A percentile compares a stretch with the other conserved stretches of the same genome.
Conservation (phyloP, 1,284 basidiomycete genomes). For the Trichosporon coremiiforme region DNA sequence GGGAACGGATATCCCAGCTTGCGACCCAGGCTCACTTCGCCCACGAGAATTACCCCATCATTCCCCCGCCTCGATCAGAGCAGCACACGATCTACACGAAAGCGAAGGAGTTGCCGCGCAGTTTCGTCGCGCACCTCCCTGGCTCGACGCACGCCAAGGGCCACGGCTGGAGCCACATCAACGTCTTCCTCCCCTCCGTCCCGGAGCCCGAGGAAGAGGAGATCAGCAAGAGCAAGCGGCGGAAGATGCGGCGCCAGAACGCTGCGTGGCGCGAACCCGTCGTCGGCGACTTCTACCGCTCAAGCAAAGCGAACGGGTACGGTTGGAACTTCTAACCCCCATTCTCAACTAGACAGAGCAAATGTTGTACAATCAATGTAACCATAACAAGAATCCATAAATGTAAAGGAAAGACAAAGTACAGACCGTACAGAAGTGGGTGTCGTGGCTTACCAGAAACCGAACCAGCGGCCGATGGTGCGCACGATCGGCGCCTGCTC, state of each 20-base stretch:
- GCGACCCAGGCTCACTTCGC: constrained; percentile 22
- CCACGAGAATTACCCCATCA: not conserved
- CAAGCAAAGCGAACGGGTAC: constrained; percentile 10
- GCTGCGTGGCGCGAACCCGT: not conserved
- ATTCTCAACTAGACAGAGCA: too few species aligned
- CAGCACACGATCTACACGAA: not conserved
- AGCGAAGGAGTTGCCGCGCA: not conserved
- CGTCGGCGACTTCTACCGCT: not conserved
- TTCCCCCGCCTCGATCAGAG: not conserved
- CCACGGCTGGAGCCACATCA: constrained; percentile 17
- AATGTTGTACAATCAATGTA: not conserved
- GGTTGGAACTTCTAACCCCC: not conserved
- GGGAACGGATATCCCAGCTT: constrained; percentile 10
- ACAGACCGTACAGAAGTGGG: not conserved
- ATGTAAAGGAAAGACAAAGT: constrained; percentile 2
- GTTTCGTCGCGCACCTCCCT: constrained; percentile 3
- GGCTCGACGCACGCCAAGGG: not conserved
- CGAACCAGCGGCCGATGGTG: constrained; percentile 24
- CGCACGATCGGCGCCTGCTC: constrained; percentile 8
- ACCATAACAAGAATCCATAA: constrained; percentile 5
- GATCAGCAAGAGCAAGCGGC: constrained; percentile 5
- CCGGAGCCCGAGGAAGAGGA: not conserved
- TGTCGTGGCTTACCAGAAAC: constrained; percentile 14
- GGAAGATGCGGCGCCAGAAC: not conserved
- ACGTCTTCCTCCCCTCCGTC: not conserved